Evolutionary conservation across 768 basidiomycete species (phyloP).

Genomic region (Amanita pallidorosea): DNA sequence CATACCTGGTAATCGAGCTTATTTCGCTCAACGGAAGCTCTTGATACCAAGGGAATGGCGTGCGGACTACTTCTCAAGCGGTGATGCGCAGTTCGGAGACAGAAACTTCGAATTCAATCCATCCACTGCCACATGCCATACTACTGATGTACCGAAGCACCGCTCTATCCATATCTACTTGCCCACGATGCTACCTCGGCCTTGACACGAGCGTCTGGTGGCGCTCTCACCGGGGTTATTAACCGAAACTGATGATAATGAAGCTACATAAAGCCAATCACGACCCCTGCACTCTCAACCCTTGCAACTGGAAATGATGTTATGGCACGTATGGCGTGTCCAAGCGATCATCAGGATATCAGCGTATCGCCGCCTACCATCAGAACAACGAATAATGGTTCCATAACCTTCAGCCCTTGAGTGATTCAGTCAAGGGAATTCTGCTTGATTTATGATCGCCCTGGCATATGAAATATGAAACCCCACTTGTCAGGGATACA

Average conservation of each 20-base stretch:
- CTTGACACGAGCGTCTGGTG: constrained; percentile 6
- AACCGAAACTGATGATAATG: neutral
- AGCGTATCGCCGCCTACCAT: neutral
- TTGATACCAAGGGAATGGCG: constrained; percentile 5
- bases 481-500: neutral
- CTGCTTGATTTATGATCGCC: neutral
- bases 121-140: constrained; percentile 24
- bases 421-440: neutral
- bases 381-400: neutral
- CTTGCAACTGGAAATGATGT: neutral
- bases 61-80: constrained; percentile 1
- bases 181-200: constrained; percentile 7
- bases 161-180: too few relatives aligned
- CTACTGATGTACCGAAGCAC: constrained; percentile 9
- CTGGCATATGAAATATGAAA: neutral
- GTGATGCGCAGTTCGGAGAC: constrained; percentile 1
- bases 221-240: constrained; percentile 1
- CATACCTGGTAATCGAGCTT: neutral
- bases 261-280: constrained; percentile 1
- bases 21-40: neutral
- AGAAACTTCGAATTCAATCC: constrained; percentile 23
- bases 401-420: neutral
- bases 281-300: neutral
- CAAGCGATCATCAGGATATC: neutral
- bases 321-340: neutral